Evolutionary conservation across 2,329 filamentous ascomycete genomes (phyloP), one percentile per base, ranked within the genome.

Genomic region (Cladosporium colombiae): DNA sequence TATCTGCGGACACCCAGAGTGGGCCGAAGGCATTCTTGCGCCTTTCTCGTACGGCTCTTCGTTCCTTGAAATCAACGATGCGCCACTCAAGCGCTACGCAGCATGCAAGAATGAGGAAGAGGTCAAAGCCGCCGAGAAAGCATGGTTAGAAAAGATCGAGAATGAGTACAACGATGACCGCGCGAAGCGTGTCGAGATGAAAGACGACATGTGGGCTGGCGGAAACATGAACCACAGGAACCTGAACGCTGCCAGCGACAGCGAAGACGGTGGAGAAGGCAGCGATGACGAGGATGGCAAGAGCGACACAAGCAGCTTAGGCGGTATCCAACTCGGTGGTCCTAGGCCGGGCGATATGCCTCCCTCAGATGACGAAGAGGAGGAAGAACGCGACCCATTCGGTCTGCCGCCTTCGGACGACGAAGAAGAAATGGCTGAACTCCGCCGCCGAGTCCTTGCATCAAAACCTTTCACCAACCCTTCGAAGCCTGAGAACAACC

Each of bases 381-480:
- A 81, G 25, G 81, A 82, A 18, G 79, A 85, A 25, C 78, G 83
- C 70, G 91, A 95, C 71, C 89, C 88, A 0, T 93, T 89, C 72
- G 89, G 87, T 63, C 85, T 96, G 55, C 92, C 92, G 11, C 90
- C 93, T 64, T 77, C 78, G 5, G 89, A 92, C 71, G 90, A 97
- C 65, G 92, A 96, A 72, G 91, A 91, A 62, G 89, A 93, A 75
- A 98, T 98, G 93, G 93, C 92, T 40, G 93, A 96, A 74, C 89
- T 99, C 62, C 87, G 95, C 58, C 88, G 90, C 64, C 91, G 92
- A 72, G 92, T 98, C n/a, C 85, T 99, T 2, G 91, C 90, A 7
- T 97, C 94, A 7, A 97, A 94, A 75, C 88, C 93, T 0, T 99
- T 99, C 74, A 81, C 90, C 50, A 91, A 91, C 70, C 80, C 84